A percentile compares a stretch with the other conserved stretches of the same genome.
Evolutionary conservation across 495 filamentous ascomycete genomes (phyloP).

Genomic region (Xylaria intraflava): DNA sequence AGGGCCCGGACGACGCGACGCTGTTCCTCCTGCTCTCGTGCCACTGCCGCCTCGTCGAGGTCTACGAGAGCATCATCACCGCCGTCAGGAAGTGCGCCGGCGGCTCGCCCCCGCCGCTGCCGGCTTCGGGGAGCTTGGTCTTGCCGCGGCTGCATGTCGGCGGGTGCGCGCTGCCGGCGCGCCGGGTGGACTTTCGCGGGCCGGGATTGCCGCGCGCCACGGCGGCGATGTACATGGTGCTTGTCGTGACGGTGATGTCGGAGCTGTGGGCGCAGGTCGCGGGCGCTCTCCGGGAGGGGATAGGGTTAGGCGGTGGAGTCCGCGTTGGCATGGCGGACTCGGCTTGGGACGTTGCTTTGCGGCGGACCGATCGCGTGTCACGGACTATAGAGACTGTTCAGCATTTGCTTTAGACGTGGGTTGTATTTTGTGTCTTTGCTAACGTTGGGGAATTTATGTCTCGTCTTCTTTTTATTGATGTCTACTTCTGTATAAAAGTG

Average conservation of each 20-base stretch:
- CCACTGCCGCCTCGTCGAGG: conserved; percentile 8
- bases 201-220: not conserved
- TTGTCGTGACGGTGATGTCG: conserved; percentile 5
- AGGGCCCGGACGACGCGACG: conserved; percentile 13
- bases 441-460: too few species aligned
- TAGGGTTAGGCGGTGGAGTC: too few species aligned
- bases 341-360: conserved; percentile 1
- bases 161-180: not conserved
- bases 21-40: conserved; percentile 5
- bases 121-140: not conserved
- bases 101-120: not conserved
- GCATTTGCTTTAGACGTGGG: not conserved
- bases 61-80: conserved; percentile 10
- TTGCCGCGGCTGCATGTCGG: conserved; percentile 11
- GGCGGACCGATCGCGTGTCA: not conserved
- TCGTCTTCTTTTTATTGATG: too few species aligned
- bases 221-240: conserved; percentile 10
- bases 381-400: conserved; percentile 1
- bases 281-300: not conserved
- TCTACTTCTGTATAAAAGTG: too few species aligned
- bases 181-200: conserved; percentile 6
- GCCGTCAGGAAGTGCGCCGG: conserved; percentile 5
- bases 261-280: conserved; percentile 5
- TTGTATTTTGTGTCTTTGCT: not conserved
- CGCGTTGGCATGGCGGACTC: not conserved